Conservation (phyloP, 805 yeast species). For the Yarrowia sp. region DNA sequence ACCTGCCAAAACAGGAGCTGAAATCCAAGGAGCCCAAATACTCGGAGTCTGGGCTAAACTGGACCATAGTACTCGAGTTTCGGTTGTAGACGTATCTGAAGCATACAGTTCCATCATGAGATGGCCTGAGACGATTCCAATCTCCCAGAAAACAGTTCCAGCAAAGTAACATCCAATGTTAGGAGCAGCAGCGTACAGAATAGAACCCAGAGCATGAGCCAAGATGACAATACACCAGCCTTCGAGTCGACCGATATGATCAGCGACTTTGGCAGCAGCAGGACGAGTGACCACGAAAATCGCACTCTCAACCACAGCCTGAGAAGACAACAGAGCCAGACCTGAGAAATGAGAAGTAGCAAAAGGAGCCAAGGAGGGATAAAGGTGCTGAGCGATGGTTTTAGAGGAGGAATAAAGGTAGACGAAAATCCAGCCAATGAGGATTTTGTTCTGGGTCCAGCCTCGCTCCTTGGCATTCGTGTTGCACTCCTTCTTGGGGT, state of each 20-base stretch:
- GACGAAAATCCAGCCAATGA: constrained; percentile 23
- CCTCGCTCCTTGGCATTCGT: constrained; percentile 22
- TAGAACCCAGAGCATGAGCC: constrained; percentile 4
- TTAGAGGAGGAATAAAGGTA: constrained; percentile 1
- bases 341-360: constrained; percentile 5
- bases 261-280: constrained; percentile 6
- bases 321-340: constrained; percentile 2
- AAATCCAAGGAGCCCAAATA: constrained; percentile 18
- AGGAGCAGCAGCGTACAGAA: constrained; percentile 13
- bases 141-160: constrained; percentile 11
- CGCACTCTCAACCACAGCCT: constrained; percentile 5
- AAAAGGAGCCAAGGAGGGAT: constrained; percentile 1
- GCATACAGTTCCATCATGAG: constrained; percentile 18
- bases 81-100: background rate
- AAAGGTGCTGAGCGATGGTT: constrained; percentile 13
- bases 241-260: background rate
- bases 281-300: constrained; percentile 9
- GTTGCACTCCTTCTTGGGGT: constrained; percentile 2
- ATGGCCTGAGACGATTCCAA: constrained; percentile 7
- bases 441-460: background rate
- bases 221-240: constrained; percentile 1
- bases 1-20: constrained; percentile 2
- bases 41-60: background rate
- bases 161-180: constrained; percentile 12
- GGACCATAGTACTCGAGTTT: background rate